Base-by-base conservation (phyloP, 495 filamentous ascomycete species). In the Astrocystis sublimbata region DNA sequence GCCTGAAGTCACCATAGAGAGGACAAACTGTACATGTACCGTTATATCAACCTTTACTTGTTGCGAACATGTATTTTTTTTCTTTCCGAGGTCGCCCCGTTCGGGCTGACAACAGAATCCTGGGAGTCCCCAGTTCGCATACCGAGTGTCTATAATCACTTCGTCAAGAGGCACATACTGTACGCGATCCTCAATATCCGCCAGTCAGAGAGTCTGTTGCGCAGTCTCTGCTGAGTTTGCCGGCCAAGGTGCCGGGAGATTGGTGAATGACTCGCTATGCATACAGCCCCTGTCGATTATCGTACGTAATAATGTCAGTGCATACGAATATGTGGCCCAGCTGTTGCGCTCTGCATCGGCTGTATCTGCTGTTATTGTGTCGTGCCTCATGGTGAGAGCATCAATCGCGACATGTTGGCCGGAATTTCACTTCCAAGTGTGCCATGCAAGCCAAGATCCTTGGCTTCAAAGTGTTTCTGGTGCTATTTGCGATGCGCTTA, bases 181-280 rank as follows among this genome's bases (percentile, higher is more conserved):
- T 52, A 61, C 47, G 38, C 49, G 45, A 19, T 17, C 23, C 36
- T 36, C 28, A 26, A 43, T 26, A 33, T 28, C 8, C 50, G n/a
- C 15, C 33, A 58, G 17, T 3, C 47, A 51, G 47, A 40, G 12
- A 30, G n/a, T 17, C 31, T 4, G 47, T 36, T 26, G 36, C 58
- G 41, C 31, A 23, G 23, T 41, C 31, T 35, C 9, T 62, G 60
- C 55, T 56, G 55, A 51, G 60, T n/a, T 56, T 47, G 51, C 51
- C 30, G 60, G 60, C 56, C 60, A 36, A 23, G 40, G 51, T 62
- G 60, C 60, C 51, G 60, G 51, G 60, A 62, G 60, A 62, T 62
- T 62, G 60, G 60, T 55, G 41, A 62, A 55, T 62, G 60, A 62
- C 60, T 62, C 60, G 60, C 51, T 56, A n/a, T 56, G 60, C 60